Evolutionary conservation across 2,329 filamentous ascomycete species (phyloP).

Genomic region (Xylariaceae sp.): DNA sequence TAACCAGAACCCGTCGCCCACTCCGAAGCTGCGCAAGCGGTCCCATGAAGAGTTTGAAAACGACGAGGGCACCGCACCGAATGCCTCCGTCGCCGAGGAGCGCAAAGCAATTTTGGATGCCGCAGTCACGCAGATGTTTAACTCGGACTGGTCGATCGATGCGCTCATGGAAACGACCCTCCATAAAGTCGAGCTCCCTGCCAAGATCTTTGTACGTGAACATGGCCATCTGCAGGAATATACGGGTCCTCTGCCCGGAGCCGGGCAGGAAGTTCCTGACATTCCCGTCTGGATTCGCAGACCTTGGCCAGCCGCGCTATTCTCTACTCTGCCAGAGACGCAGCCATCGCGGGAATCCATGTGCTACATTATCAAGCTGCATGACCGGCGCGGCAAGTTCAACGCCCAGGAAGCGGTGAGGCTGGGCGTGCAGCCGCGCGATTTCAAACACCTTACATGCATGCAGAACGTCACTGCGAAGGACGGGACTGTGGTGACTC

Average conservation of each 20-base stretch:
- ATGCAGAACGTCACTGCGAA: constrained; percentile 60
- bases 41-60: constrained; percentile 42
- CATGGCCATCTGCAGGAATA: constrained; percentile 65
- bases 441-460: constrained; percentile 55
- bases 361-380: constrained; percentile 79
- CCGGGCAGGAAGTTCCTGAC: constrained; percentile 48
- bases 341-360: constrained; percentile 62
- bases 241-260: constrained; percentile 58
- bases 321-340: constrained; percentile 63
- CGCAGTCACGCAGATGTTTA: constrained; percentile 72
- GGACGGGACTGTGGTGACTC: constrained; percentile 66
- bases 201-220: constrained; percentile 63
- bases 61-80: neutral
- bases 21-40: constrained; percentile 33
- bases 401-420: constrained; percentile 57
- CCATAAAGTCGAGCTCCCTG: constrained; percentile 60
- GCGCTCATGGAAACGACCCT: constrained; percentile 62
- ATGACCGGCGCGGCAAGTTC: constrained; percentile 77
- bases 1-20: constrained; percentile 22
- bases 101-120: constrained; percentile 51
- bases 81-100: constrained; percentile 30
- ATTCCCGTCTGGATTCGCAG: constrained; percentile 67
- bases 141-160: constrained; percentile 69
- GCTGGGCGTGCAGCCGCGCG: constrained; percentile 54
- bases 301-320: constrained; percentile 70